These are phyloP conservation scores for Lanmaoa rubissima DNA, from an alignment of 768 basidiomycete genomes.

Conservation along the genomic window DNA sequence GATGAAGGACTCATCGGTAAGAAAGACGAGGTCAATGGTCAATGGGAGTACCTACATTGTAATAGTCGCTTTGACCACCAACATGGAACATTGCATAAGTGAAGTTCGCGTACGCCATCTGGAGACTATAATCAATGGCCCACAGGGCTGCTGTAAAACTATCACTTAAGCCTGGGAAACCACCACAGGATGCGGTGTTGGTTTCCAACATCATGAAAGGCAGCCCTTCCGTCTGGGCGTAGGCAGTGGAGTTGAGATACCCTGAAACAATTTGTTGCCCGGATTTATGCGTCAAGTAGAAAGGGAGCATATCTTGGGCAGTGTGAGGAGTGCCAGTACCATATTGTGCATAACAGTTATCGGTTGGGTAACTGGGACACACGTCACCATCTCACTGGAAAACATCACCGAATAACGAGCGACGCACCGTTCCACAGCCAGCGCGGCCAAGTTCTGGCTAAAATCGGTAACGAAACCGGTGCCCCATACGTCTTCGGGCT, in stretches of 20 bases:
- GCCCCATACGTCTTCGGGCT: slow-evolving; percentile 50
- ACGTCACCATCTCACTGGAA: slow-evolving; percentile 6
- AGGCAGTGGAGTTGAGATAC: slow-evolving; percentile 50
- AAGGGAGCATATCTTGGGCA: slow-evolving; percentile 48
- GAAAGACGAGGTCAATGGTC: not conserved
- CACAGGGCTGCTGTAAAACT: slow-evolving; percentile 53
- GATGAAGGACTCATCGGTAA: not conserved
- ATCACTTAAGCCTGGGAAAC: slow-evolving; percentile 54
- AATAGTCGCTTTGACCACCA: slow-evolving; percentile 62
- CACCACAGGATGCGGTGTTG: slow-evolving; percentile 52
- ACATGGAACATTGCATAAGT: slow-evolving; percentile 46
- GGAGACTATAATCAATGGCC: slow-evolving; percentile 52
- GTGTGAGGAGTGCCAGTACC: slow-evolving; percentile 38
- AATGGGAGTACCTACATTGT: slow-evolving; percentile 47
- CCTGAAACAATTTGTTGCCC: slow-evolving; percentile 45
- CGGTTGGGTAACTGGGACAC: slow-evolving; percentile 48
- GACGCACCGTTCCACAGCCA: slow-evolving; percentile 55
- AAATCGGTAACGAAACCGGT: slow-evolving; percentile 49
- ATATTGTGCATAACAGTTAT: slow-evolving; percentile 60
- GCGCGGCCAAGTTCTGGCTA: slow-evolving; percentile 38
- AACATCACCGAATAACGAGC: not conserved
- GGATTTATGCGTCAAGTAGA: slow-evolving; percentile 52
- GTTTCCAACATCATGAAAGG: slow-evolving; percentile 59
- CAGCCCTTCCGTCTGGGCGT: slow-evolving; percentile 37
- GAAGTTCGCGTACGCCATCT: slow-evolving; percentile 50